Evolutionary conservation across 352 stramenopile genomes (phyloP), one percentile per base, ranked within the genome.

Genomic region (Phytopythium cucurbitacearum): DNA sequence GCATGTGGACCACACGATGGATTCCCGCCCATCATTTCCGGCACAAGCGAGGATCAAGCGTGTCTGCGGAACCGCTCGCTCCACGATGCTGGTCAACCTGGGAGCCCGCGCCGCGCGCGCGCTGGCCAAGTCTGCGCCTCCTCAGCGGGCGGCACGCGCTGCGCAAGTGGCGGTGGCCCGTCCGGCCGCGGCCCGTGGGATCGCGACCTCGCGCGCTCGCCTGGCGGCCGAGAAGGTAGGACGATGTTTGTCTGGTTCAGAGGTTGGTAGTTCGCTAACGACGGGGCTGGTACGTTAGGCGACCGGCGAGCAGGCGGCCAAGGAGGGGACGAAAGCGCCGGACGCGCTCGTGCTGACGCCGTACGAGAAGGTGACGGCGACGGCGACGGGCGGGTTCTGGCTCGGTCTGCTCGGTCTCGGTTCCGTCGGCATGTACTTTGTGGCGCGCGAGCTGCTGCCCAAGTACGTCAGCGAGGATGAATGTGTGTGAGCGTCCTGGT

Each of bases 281-380:
- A 28, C 21, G 21, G 21, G 21, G 21, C 21, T 59, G 5, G 40
- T 28, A 3, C 21, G 15, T 51, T 37, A 35, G 4, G 43, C n/a
- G 82, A 62, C 62, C 67, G 34, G 67, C 53, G 36, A 56, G 47
- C 1, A 83, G 41, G 53, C 62, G 41, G 72, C 65, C 5, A 64
- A 69, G 44, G 76, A 87, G 39, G 69, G 72, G 41, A 62, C 82
- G 36, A 80, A 83, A 43, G 56, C 76, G 13, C 64, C 81, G 57
- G 83, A 93, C 46, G 83, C 83, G 39, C 71, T 93, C 44, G 85
- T 98, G 40, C 76, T 98, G 51, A 96, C 92, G 45, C 92, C 94
- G 12, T 97, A 96, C 34, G 73, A 98, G 80, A 97, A 98, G 65
- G 92, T 98, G 21, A 94, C 91, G 21, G 94, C 84, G 8, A 95